A percentile compares a stretch with the other conserved stretches of the same genome.
Evolutionary conservation across 495 filamentous ascomycete genomes (phyloP).

Genomic region (Penicillium diatomitis): DNA sequence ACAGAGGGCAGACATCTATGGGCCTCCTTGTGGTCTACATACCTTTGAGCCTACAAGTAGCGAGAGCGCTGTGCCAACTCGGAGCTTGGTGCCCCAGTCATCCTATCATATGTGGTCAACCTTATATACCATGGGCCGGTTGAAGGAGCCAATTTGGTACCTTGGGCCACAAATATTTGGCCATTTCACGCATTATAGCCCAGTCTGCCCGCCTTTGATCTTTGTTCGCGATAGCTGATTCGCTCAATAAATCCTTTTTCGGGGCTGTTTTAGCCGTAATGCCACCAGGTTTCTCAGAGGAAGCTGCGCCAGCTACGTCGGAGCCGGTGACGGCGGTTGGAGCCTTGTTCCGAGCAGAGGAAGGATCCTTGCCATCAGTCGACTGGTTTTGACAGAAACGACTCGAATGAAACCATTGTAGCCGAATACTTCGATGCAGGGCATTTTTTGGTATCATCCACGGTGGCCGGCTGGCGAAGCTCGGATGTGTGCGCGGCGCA

Average conservation of each 20-base stretch:
- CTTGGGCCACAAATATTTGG: conserved; percentile 94
- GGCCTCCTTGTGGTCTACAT: not conserved
- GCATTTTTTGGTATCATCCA: conserved; percentile 15
- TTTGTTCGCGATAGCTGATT: conserved; percentile 51
- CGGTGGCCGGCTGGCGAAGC: conserved; percentile 21
- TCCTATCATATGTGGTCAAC: conserved; percentile 33
- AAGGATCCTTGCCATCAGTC: conserved; percentile 6
- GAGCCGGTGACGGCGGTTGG: conserved; percentile 9
- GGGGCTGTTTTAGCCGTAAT: conserved; percentile 22
- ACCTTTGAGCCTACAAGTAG: conserved; percentile 85
- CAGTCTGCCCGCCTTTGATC: conserved; percentile 95
- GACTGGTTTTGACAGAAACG: conserved; percentile 14
- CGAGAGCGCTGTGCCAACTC: conserved; percentile 71
- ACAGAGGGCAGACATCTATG: too few species aligned
- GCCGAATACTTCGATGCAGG: conserved; percentile 17
- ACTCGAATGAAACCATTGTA: conserved; percentile 21
- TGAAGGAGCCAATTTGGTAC: conserved; percentile 19
- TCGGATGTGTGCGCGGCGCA: conserved; percentile 21
- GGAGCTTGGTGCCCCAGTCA: conserved; percentile 69
- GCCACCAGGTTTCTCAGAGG: conserved; percentile 13
- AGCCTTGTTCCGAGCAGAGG: conserved; percentile 7
- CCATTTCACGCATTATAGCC: conserved; percentile 98
- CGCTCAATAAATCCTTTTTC: conserved; percentile 47
- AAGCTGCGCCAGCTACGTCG: conserved; percentile 12
- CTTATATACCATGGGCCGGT: too few species aligned